phyloP scores from a whole-genome alignment of 495 filamentous ascomycete species.

The Hypoxylon trugodes region DNA sequence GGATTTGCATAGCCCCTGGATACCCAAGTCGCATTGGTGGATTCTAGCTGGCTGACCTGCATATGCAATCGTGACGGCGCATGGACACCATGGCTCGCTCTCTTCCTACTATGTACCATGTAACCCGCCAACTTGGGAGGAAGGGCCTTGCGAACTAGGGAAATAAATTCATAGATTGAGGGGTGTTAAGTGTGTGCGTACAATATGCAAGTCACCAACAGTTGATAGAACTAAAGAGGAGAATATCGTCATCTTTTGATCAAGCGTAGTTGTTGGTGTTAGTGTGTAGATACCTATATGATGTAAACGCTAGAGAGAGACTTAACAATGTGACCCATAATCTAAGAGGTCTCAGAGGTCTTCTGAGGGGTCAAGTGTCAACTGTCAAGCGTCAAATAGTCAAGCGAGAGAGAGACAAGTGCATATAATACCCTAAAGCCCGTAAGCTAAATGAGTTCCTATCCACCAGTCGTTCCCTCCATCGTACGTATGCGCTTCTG shows the following conservation, averaged over 20 bases:
- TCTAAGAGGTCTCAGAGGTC: too few relatives aligned
- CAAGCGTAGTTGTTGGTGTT: not conserved
- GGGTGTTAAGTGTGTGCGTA: not conserved
- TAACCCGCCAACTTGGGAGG: constrained; percentile 33
- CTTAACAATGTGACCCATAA: too few relatives aligned
- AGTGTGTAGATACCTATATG: too few relatives aligned
- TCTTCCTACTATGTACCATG: constrained; percentile 20
- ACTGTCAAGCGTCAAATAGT: too few relatives aligned
- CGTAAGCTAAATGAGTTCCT: too few relatives aligned
- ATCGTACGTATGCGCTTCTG: too few relatives aligned
- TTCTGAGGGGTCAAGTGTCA: too few relatives aligned
- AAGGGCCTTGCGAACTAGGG: constrained; percentile 8
- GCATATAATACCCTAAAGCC: too few relatives aligned
- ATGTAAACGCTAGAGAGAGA: too few relatives aligned
- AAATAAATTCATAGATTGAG: not conserved
- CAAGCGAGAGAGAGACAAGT: too few relatives aligned
- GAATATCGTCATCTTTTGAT: not conserved
- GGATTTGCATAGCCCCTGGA: constrained; percentile 43
- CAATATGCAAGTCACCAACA: not conserved
- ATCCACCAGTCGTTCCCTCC: too few relatives aligned
- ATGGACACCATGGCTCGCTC: too few relatives aligned
- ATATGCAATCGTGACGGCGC: constrained; percentile 39
- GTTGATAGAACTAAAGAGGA: not conserved
- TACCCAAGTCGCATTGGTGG: constrained; percentile 29
- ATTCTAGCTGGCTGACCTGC: constrained; percentile 35